A percentile compares a stretch with the other conserved stretches of the same genome.
Conservation (phyloP, 1,139 yeast species). For the Candida buenavistaensis region DNA sequence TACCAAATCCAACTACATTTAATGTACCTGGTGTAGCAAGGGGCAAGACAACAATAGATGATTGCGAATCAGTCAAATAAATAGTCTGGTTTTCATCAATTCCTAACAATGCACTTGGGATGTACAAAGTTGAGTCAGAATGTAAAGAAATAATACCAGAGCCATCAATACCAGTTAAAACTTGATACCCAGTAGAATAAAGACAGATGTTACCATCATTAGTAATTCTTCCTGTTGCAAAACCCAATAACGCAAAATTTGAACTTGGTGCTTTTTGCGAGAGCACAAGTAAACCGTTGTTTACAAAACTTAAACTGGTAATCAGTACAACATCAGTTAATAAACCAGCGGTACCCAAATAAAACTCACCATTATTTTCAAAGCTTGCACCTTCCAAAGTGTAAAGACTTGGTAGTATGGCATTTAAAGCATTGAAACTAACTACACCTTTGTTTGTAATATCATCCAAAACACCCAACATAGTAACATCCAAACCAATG, state of each 20-base stretch:
- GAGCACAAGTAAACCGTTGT: slow-evolving; percentile 29
- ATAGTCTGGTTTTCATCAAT: slow-evolving; percentile 22
- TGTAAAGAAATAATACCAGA: slow-evolving; percentile 30
- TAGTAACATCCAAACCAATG: too few species aligned
- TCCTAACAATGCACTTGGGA: slow-evolving; percentile 19
- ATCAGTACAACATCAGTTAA: slow-evolving; percentile 21
- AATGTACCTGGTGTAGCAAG: slow-evolving; percentile 21
- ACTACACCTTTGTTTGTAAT: slow-evolving; percentile 25
- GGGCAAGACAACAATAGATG: slow-evolving; percentile 22
- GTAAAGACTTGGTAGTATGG: slow-evolving; percentile 20
- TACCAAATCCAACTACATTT: slow-evolving; percentile 33
- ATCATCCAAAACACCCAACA: slow-evolving; percentile 13
- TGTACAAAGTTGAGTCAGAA: slow-evolving; percentile 20
- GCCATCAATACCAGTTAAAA: slow-evolving; percentile 26
- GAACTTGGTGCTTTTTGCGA: too few species aligned
- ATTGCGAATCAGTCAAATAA: slow-evolving; percentile 20
- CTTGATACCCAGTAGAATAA: too few species aligned
- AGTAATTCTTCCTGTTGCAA: too few species aligned
- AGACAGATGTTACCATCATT: too few species aligned
- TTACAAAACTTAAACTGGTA: slow-evolving; percentile 22
- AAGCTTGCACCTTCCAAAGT: slow-evolving; percentile 21
- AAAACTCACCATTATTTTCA: slow-evolving; percentile 29
- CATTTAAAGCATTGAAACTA: slow-evolving; percentile 22
- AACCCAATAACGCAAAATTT: too few species aligned
- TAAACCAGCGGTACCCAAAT: slow-evolving; percentile 25